These are phyloP conservation scores for Trametes pubescens DNA, from an alignment of 1,284 basidiomycete species.

Conservation along the genomic window DNA sequence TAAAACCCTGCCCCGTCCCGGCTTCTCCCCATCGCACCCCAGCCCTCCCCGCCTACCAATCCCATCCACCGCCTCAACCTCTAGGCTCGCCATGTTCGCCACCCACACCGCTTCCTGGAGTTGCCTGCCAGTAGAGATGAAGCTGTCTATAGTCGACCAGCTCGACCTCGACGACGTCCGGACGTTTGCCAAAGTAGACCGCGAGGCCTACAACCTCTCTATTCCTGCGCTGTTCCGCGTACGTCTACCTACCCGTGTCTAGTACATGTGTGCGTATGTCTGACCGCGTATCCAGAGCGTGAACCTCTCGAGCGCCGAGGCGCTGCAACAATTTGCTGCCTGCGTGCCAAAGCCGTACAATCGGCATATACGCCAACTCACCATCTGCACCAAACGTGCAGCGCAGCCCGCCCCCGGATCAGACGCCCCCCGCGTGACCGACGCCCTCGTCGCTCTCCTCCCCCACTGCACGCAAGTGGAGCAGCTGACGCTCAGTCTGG, in stretches of 20 bases:
- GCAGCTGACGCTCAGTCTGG: constrained; percentile 59
- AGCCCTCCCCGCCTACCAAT: constrained; percentile 12
- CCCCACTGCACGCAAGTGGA: constrained; percentile 55
- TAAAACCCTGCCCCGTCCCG: constrained; percentile 14
- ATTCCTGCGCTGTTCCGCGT: constrained; percentile 69
- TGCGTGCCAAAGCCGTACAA: constrained; percentile 65
- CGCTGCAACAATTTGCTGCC: constrained; percentile 59
- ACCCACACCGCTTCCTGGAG: constrained; percentile 50
- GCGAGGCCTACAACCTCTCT: constrained; percentile 58
- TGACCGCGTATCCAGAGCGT: constrained; percentile 45
- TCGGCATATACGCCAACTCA: constrained; percentile 61
- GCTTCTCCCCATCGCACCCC: constrained; percentile 20
- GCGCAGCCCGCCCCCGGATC: constrained; percentile 19
- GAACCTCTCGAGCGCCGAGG: constrained; percentile 53
- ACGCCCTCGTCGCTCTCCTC: constrained; percentile 60
- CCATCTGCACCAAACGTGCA: constrained; percentile 55
- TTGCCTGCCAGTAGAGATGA: constrained; percentile 70
- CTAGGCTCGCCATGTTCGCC: constrained; percentile 20
- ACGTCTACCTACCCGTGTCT: constrained; percentile 29
- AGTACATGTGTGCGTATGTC: constrained; percentile 8
- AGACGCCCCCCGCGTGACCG: constrained; percentile 43
- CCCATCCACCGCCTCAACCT: constrained; percentile 8
- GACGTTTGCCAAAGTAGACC: constrained; percentile 53
- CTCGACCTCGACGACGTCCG: constrained; percentile 54
- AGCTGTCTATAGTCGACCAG: constrained; percentile 60